Percentiles rank a stretch among this genome's conserved stretches.
Conservation (phyloP, 2,329 filamentous ascomycete species). For the Xylaria sp. region DNA sequence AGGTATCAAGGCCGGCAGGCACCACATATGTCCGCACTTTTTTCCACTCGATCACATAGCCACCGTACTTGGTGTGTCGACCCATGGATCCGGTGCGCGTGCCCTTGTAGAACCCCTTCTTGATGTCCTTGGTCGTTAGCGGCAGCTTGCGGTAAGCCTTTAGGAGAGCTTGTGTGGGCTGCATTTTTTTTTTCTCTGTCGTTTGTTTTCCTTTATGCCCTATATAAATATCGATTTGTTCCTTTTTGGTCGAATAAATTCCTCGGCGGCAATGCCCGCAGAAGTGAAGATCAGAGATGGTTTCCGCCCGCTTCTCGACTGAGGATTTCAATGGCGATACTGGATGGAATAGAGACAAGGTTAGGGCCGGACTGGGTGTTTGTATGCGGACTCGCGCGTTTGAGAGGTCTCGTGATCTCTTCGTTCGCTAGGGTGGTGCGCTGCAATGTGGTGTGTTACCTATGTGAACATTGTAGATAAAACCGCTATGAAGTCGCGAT, state of each 20-base stretch:
- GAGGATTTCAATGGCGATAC: background rate
- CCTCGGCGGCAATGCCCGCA: background rate
- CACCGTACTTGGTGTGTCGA: conserved; percentile 79
- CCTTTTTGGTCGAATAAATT: too few species aligned
- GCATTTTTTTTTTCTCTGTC: conserved; percentile 55
- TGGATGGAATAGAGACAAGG: too few species aligned
- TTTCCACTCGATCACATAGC: conserved; percentile 80
- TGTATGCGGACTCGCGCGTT: too few species aligned
- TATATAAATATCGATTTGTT: background rate
- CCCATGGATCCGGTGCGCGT: conserved; percentile 89
- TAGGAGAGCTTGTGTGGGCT: conserved; percentile 70
- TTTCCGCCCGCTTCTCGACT: background rate
- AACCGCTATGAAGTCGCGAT: background rate
- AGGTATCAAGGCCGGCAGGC: conserved; percentile 70
- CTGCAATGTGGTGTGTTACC: background rate
- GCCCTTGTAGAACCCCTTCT: conserved; percentile 97
- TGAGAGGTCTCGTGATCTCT: background rate
- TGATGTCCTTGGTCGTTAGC: conserved; percentile 91
- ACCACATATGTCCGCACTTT: conserved; percentile 93
- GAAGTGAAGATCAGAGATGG: background rate
- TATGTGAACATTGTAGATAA: background rate
- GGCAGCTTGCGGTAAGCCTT: conserved; percentile 74
- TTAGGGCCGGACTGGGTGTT: too few species aligned
- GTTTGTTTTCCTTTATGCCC: conserved; percentile 33
- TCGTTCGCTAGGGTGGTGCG: background rate